Evolutionary conservation across 2,329 filamentous ascomycete species (phyloP), one percentile per base, ranked within the genome.

Genomic region (Didymella exigua): DNA sequence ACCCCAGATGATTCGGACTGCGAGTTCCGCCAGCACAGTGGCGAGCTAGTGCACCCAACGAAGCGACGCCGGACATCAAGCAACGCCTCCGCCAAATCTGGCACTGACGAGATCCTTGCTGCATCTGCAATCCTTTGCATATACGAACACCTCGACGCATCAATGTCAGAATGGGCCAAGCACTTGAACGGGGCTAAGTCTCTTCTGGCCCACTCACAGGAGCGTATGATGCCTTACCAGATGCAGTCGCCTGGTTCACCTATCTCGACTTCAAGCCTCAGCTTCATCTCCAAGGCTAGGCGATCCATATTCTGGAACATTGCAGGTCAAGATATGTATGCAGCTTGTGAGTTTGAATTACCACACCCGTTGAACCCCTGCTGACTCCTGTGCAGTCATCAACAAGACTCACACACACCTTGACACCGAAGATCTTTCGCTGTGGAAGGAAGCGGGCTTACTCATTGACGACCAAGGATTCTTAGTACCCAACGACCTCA

Each of bases 111-210:
- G 54, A 78, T 88, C 3, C 77, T 88, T 19, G 85, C 86, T 8
- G 85, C 86, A 2, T 86, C 86, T 2, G 85, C 86, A 0, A 88
- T 89, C 13, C 72, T 89, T 1, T 88, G 85, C 54, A 83, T 86
- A 0, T 89, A 88, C 65, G 86, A 89, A 59, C 85, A 88, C 54
- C 76, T 89, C n/a, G 85, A 88, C 68, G 83, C 84, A 1, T 86
- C 84, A 1, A 82, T 82, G 2, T 79, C 80, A 0, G 85, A 86
- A 18, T 89, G 86, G 86, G 81, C 82, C 27, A 79, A 84, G 4
- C 87, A 89, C 74, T 73, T 89, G 5, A 87, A 84, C 60, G 86
- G 86, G 0, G 83, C 87, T 0, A 88, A 88, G 59, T 84, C 84
- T 0, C 75, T 89, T 18, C 79, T 88, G 48, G 84, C 81, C 37